Conservation (phyloP, 257 asterid genomes). For the Thymus mandschuricus region DNA sequence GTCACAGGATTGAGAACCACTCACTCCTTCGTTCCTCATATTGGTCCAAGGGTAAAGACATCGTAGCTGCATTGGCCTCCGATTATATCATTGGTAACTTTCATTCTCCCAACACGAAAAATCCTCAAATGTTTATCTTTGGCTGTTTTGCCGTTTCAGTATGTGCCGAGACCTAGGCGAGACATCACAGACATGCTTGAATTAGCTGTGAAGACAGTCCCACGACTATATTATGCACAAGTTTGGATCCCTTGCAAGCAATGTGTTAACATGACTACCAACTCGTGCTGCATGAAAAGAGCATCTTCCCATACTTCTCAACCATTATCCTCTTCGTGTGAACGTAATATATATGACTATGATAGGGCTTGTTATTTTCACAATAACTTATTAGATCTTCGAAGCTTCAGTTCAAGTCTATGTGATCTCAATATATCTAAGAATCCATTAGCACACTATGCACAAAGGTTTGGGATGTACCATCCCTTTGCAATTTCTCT, state of each 20-base stretch:
- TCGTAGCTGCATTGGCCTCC: neutral
- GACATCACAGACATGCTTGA: constrained; percentile 15
- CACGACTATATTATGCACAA: constrained; percentile 19
- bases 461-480: neutral
- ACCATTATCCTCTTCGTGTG: no score
- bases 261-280: neutral
- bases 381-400: neutral
- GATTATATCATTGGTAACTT: neutral
- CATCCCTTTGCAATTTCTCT: constrained; percentile 11
- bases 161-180: neutral
- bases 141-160: no score
- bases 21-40: neutral
- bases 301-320: neutral
- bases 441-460: constrained; percentile 30
- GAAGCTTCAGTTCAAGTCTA: neutral
- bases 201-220: neutral
- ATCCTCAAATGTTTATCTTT: no score
- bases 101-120: no score
- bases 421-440: neutral
- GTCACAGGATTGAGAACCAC: constrained; percentile 15
- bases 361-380: neutral
- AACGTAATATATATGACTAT: no score
- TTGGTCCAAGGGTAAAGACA: neutral
- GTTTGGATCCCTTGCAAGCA: constrained; percentile 28
- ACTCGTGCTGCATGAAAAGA: constrained; percentile 11